Evolutionary conservation across 768 basidiomycete genomes (phyloP), one percentile per base, ranked within the genome.

Genomic region (Amanita pallidorosea): DNA sequence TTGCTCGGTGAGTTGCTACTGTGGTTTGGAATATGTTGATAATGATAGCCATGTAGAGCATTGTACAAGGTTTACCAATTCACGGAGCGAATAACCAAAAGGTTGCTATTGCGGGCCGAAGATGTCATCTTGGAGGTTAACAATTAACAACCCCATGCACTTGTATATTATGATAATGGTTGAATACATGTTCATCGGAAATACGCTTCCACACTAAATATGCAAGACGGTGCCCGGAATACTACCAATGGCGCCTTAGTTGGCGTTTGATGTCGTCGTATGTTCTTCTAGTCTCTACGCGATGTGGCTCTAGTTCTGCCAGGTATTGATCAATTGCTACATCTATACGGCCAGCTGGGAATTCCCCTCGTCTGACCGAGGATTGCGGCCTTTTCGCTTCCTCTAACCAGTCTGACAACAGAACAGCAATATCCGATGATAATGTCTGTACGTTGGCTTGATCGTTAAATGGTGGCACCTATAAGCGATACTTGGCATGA

Each of bases 381-480:
- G 85, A 77, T 54, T 85, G 83, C 3, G 87, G 81, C 52, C 85
- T 75, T 57, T 74, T 80, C n/a, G 76, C 83, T 52, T 83, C 85
- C 50, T 84, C 79, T 29, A 90, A 61, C 89, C 89, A 92, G 58
- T 91, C 88, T 18, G 70, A 72, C 15, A 92, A 65, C n/a, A 92
- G 71, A 36, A 88, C 66, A 36, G 88, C 86, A 60, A 92, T 88
- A 58, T 90, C 88, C 7, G 83, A 75, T 0, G 88, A 88, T 51
- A 91, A 77, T 36, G 80, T 75, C 60, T 90, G 86, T 3, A 89
- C 84, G 54, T 86, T 87, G 31, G 71, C 73, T 59, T 88, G 88
- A 43, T 80, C 78, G 60, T 88, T 87, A 71, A 89, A 92, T 6
- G 88, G 87, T 13, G 88, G 85, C 18, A 89, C 76, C 86, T 89